Evolutionary conservation across 192 early-diverging fungal genomes (phyloP).

Genomic region (Coemansia sp.): DNA sequence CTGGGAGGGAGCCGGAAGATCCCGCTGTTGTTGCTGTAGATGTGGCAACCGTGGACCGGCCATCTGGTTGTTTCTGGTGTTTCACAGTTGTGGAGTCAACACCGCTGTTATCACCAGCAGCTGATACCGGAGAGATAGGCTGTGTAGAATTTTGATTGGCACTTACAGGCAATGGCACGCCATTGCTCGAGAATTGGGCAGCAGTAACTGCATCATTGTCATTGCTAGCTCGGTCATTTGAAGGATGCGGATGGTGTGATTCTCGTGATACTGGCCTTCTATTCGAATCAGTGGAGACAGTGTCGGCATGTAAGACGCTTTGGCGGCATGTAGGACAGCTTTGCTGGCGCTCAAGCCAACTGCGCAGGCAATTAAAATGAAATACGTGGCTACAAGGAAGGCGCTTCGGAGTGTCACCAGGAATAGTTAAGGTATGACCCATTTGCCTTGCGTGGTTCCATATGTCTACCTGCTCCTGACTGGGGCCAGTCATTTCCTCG

Average conservation of each 20-base stretch:
- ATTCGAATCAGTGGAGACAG: neutral
- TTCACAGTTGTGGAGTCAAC: neutral
- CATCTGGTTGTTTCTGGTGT: neutral
- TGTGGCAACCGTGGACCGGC: neutral
- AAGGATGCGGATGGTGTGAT: neutral
- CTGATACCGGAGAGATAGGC: neutral
- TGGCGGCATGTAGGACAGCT: constrained; percentile 88
- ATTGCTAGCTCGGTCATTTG: neutral
- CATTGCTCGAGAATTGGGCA: neutral
- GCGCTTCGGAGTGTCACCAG: constrained; percentile 80
- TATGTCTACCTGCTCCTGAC: constrained; percentile 23
- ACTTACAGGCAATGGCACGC: neutral
- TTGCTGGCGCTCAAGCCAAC: constrained; percentile 97
- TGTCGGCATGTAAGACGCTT: constrained; percentile 22
- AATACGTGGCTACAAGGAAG: constrained; percentile 97
- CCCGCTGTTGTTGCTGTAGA: neutral
- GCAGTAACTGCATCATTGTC: neutral
- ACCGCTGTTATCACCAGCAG: neutral
- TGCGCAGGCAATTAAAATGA: constrained; percentile 93
- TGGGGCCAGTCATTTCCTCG: constrained; percentile 81
- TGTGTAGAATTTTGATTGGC: neutral
- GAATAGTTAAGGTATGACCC: constrained; percentile 18
- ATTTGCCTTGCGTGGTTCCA: constrained; percentile 33
- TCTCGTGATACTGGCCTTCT: neutral
- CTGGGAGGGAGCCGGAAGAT: neutral